phyloP scores from a whole-genome alignment of 148 eudicot genomes.

The Oxyria digyna region DNA sequence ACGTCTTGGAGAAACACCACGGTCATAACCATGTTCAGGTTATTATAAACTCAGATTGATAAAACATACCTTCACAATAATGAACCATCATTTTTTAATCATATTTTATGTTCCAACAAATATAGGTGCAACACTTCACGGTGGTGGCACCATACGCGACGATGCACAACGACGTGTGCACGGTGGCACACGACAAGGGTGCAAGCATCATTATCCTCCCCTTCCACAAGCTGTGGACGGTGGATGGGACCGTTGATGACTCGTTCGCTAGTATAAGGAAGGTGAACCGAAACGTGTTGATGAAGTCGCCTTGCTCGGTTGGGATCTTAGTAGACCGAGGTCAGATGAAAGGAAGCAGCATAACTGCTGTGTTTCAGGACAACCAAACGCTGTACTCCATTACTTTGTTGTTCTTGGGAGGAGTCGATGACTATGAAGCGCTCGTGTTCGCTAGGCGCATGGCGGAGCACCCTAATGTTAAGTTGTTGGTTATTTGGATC shows the following conservation, averaged over 20 bases:
- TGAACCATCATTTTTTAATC: too few relatives aligned
- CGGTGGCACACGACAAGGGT: slow-evolving; percentile 13
- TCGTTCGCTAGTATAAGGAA: slow-evolving; percentile 8
- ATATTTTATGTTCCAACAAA: too few relatives aligned
- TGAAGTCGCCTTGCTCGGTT: slow-evolving; percentile 39
- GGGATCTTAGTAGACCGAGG: slow-evolving; percentile 34
- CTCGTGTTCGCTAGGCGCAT: slow-evolving; percentile 21
- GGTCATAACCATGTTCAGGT: slow-evolving; percentile 9
- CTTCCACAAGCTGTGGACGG: slow-evolving; percentile 12
- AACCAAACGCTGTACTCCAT: slow-evolving; percentile 4
- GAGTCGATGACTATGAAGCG: slow-evolving; percentile 28
- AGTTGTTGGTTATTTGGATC: slow-evolving; percentile 13
- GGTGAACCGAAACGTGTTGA: slow-evolving; percentile 18
- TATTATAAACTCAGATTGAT: background rate
- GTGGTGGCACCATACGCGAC: slow-evolving; percentile 13
- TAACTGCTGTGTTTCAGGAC: slow-evolving; percentile 3
- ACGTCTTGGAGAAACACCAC: slow-evolving; percentile 8
- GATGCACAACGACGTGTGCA: slow-evolving; percentile 19
- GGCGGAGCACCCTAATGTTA: slow-evolving; percentile 18
- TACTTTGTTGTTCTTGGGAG: slow-evolving; percentile 29
- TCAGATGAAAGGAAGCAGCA: background rate
- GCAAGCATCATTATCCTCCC: slow-evolving; percentile 17
- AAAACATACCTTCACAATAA: too few relatives aligned
- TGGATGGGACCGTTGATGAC: slow-evolving; percentile 5
- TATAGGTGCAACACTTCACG: slow-evolving; percentile 14